A percentile compares a stretch with the other conserved stretches of the same genome.
These are phyloP conservation scores for Podospora australis DNA, from an alignment of 495 filamentous ascomycete genomes.

Conservation along the genomic window DNA sequence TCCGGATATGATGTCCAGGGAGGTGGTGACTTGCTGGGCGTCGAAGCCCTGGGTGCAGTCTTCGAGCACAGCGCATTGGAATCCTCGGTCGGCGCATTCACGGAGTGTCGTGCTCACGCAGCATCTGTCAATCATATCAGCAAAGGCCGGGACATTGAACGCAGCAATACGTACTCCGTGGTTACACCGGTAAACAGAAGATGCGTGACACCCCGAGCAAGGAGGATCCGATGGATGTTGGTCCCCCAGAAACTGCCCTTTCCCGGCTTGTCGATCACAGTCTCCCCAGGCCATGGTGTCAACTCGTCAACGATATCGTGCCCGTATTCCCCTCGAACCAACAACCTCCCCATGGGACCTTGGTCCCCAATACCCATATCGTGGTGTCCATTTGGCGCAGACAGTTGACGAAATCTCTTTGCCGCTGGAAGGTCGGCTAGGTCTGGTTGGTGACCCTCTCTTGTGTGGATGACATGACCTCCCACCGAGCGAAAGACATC, in stretches of 20 bases:
- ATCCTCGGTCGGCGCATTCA: slow-evolving; percentile 69
- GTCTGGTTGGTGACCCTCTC: slow-evolving; percentile 48
- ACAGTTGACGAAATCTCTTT: slow-evolving; percentile 42
- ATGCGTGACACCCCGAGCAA: slow-evolving; percentile 59
- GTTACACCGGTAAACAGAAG: slow-evolving; percentile 55
- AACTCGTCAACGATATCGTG: slow-evolving; percentile 59
- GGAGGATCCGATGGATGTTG: slow-evolving; percentile 52
- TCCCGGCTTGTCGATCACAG: slow-evolving; percentile 63
- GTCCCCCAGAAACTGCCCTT: slow-evolving; percentile 61
- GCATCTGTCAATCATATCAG: slow-evolving; percentile 37
- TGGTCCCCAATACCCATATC: slow-evolving; percentile 47
- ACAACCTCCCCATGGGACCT: slow-evolving; percentile 52
- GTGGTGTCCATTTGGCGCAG: slow-evolving; percentile 36
- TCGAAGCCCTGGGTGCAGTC: slow-evolving; percentile 36
- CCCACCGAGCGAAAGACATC: slow-evolving; percentile 50
- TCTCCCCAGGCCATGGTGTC: slow-evolving; percentile 50
- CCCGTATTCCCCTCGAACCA: slow-evolving; percentile 56
- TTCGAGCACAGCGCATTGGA: slow-evolving; percentile 54
- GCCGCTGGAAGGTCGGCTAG: slow-evolving; percentile 47
- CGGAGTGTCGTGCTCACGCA: slow-evolving; percentile 64
- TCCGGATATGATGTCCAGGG: slow-evolving; percentile 31
- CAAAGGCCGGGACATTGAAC: slow-evolving; percentile 42
- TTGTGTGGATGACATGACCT: slow-evolving; percentile 63
- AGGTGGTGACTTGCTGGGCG: slow-evolving; percentile 27
- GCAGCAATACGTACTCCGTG: slow-evolving; percentile 27